Evolutionary conservation across 306 rosid genomes (phyloP).

Genomic region (Cucurbita ficifolia): DNA sequence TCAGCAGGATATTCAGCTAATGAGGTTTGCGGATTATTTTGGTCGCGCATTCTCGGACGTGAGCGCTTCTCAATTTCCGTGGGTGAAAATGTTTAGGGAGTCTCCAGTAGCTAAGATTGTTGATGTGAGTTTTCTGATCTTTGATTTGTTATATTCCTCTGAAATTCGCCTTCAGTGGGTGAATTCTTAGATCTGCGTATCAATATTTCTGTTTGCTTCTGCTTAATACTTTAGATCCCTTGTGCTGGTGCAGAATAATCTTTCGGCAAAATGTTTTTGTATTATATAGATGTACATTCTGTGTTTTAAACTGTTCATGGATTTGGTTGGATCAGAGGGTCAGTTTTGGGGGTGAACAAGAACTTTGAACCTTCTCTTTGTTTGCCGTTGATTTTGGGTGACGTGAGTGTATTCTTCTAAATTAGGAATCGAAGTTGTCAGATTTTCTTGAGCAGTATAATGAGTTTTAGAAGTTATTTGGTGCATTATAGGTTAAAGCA

Average conservation of each 20-base stretch:
- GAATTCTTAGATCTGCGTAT: background rate
- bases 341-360: background rate
- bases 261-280: background rate
- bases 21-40: slow-evolving; percentile 82
- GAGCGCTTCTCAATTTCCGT: slow-evolving; percentile 75
- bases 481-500: background rate
- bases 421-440: background rate
- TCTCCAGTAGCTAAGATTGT: slow-evolving; percentile 59
- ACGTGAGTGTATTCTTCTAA: background rate
- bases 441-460: background rate
- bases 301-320: background rate
- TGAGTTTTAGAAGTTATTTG: background rate
- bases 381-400: background rate
- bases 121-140: slow-evolving; percentile 48
- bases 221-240: background rate
- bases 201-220: background rate
- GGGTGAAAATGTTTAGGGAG: slow-evolving; percentile 76
- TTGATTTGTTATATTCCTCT: background rate
- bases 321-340: background rate
- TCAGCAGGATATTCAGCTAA: slow-evolving; percentile 59
- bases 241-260: background rate
- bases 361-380: background rate
- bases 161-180: background rate
- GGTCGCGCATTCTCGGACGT: slow-evolving; percentile 75
- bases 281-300: background rate